Base-by-base conservation (phyloP, 129 eudicot genomes). In the Dittrichia graveolens region DNA sequence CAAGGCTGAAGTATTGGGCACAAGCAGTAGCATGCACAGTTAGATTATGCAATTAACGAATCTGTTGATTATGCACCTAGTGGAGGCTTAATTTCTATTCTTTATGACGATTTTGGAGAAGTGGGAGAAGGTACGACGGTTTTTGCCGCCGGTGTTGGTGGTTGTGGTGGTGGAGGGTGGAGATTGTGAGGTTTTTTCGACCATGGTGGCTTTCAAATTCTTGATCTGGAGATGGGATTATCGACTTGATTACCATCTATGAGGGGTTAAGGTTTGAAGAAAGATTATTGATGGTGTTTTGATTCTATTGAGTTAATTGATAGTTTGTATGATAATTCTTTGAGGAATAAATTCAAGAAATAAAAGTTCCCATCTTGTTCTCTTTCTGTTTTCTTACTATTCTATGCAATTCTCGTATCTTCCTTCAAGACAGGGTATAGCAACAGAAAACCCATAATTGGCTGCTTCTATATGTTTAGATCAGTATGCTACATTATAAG, bases 1-100 rank as follows among this genome's bases (percentile, higher is more conserved):
- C 96, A 58, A 86, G 96, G 83, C 87, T 89, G 14, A 89, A 86
- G 71, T 89, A 76, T 73, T 89, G 92, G 96, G 96, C 96, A 44
- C 89, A 89, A 72, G 87, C 96, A 4, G 91, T 89, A 50, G 96
- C 96, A 11, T 89, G 89, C 72, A 86, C 92, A 31, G 96, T 89
- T 52, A 89, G 65, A 71, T 71, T 89, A 64, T 89, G 96, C 89
- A 86, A 73, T 75, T 89, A 82, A 62, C 13, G 71, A 39, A 46
- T 57, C 3, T 24, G 39, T 60, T 61, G 64, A 18, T 38, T 62
- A 44, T 13, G 31, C 11, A 35, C 38, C 50, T 16, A 18, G 11
- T 18, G 15, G 50, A 54, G 46, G 18, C 39, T 24, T 24, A 67
- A 46, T 67, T 53, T 19, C n/a, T 8, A 15, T 6, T 52, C 24